Base-by-base conservation (phyloP, 495 filamentous ascomycete genomes). In the Neurospora tetraspora region DNA sequence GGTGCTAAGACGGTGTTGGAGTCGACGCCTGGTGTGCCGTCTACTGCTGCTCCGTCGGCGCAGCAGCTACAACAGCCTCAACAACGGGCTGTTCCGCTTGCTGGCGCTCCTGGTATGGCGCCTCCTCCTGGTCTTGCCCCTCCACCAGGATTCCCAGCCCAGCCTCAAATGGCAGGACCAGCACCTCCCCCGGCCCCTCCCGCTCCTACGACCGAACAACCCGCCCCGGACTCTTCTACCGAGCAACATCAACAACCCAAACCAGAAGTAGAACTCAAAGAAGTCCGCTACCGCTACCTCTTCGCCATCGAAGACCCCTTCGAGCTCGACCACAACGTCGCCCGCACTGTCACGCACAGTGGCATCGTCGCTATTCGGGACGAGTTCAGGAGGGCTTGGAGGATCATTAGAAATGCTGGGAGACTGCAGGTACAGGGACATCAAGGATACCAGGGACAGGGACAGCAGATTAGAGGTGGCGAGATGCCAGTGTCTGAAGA, bases 221-320 rank as follows among this genome's bases (percentile, higher is more conserved):
- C 42, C 8, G 7, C 42, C n/a, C 9, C 42, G 42, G 42, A 18
- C 18, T 1, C 3, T 45, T 45, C 18, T 45, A 45, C n/a, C 42
- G 42, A 45, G 42, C 42, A 45, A 45, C 42, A 45, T 1, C 42
- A 45, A 68, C 31, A 34, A 37, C 69, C 31, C 27, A 71, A 68
- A 0, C 75, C 77, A n/a, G 39, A 76, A 42, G 71, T 78, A 65
- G 81, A 84, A n/a, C 34, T 83, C 18, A 90, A 90, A 74, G 90
- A 92, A 76, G 83, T 94, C 18, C 86, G 91, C 11, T 86, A 93
- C 74, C 88, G 92, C n/a, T 96, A 91, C 78, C 87, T 96, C 18
- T 90, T 96, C 74, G 91, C 92, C 42, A 93, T 96, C 73, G 93
- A 96, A 77, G 93, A 96, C 78, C 93, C 93, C 0, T 96, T 96